phyloP scores from a whole-genome alignment of 495 filamentous ascomycete species.

The Neurospora cerealis region DNA sequence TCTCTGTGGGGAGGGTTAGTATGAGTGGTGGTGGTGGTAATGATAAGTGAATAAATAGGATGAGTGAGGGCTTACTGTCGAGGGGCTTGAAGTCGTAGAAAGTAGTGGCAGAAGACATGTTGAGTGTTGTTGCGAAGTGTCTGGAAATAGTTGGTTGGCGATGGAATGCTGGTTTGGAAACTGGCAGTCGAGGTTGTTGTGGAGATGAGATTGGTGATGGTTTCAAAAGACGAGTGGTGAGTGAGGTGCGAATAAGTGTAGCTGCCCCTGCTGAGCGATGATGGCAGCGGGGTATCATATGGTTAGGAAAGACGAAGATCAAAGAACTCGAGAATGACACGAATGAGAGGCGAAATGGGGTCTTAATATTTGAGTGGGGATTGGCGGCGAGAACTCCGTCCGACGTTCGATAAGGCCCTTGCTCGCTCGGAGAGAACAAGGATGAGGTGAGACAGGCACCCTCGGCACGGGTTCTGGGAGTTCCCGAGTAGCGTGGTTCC shows the following conservation, averaged over 20 bases:
- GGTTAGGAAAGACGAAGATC: neutral
- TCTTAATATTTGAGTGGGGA: neutral
- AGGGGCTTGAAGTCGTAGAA: conserved; percentile 89
- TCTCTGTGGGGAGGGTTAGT: conserved; percentile 44
- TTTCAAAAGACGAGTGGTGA: neutral
- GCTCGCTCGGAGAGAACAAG: neutral
- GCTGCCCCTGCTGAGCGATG: neutral
- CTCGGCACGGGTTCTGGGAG: neutral
- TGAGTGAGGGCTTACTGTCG: conserved; percentile 49
- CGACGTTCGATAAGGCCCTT: neutral
- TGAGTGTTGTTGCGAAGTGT: conserved; percentile 22
- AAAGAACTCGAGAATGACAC: neutral
- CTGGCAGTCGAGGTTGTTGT: neutral
- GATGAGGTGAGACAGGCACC: neutral
- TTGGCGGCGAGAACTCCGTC: neutral
- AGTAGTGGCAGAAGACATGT: conserved; percentile 77
- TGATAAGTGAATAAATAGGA: neutral
- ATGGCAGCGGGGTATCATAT: neutral
- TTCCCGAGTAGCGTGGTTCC: neutral
- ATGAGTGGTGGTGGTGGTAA: neutral
- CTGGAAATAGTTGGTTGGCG: neutral
- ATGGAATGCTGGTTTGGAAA: neutral
- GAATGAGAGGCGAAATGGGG: neutral
- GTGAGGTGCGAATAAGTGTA: neutral
- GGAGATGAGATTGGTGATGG: neutral